Percentiles rank a stretch among this genome's conserved stretches.
Evolutionary conservation across 805 yeast genomes (phyloP).

Genomic region (Middelhovenomyces tepae): DNA sequence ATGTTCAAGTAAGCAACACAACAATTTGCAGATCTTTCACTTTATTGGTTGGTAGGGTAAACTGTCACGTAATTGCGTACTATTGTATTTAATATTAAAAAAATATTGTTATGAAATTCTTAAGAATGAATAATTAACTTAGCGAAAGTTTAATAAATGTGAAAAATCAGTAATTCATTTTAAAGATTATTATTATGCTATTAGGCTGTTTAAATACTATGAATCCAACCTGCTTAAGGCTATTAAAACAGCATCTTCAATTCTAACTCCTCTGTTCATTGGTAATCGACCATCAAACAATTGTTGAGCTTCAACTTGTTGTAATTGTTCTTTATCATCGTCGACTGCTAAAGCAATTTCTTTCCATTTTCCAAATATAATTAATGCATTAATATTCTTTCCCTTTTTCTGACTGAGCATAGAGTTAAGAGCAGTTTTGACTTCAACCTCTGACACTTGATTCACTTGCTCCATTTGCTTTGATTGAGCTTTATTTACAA

Average conservation of each 20-base stretch:
- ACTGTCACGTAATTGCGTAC: too few relatives aligned
- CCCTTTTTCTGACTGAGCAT: conserved; percentile 16
- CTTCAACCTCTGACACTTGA: conserved; percentile 19
- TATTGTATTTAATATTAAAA: too few relatives aligned
- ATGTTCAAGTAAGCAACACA: too few relatives aligned
- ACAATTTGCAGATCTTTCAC: too few relatives aligned
- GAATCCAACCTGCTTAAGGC: too few relatives aligned
- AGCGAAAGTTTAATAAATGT: too few relatives aligned
- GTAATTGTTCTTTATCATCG: conserved; percentile 41
- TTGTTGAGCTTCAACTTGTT: conserved; percentile 47
- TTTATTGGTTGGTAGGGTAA: too few relatives aligned
- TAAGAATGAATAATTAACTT: too few relatives aligned
- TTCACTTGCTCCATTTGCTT: not conserved
- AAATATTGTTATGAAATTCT: too few relatives aligned
- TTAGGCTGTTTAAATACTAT: too few relatives aligned
- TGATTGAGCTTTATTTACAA: conserved; percentile 10
- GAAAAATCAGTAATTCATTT: too few relatives aligned
- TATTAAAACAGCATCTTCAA: conserved; percentile 65
- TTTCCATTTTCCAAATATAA: conserved; percentile 57
- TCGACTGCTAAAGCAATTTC: conserved; percentile 48
- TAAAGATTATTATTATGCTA: too few relatives aligned
- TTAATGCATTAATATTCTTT: conserved; percentile 30
- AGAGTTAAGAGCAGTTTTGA: conserved; percentile 13
- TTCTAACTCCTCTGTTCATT: conserved; percentile 47
- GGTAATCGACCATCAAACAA: conserved; percentile 58